Percentiles rank a stretch among this genome's conserved stretches.
phyloP scores from a whole-genome alignment of 257 asterid genomes.

The Handroanthus guayacan region DNA sequence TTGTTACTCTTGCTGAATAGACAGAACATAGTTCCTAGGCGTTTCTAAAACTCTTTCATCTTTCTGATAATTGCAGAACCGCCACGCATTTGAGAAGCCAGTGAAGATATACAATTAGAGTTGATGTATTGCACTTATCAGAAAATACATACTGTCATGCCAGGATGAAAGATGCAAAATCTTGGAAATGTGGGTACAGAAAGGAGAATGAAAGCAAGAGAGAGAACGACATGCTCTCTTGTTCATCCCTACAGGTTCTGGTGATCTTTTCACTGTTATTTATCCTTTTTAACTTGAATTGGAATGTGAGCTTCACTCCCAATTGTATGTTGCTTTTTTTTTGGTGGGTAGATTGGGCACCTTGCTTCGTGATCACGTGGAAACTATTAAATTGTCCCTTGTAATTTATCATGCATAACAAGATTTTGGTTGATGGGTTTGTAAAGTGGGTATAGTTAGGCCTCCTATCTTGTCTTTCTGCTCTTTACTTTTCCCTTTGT shows the following conservation, averaged over 20 bases:
- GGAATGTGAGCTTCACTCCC: slow-evolving; percentile 36
- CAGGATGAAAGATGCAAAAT: slow-evolving; percentile 17
- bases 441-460: slow-evolving; percentile 61
- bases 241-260: slow-evolving; percentile 22
- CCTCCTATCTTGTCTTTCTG: slow-evolving; percentile 6
- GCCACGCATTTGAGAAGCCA: slow-evolving; percentile 87
- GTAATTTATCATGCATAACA: slow-evolving; percentile 40
- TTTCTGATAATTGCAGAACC: slow-evolving; percentile 69
- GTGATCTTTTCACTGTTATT: slow-evolving; percentile 32
- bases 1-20: too few species aligned
- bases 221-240: neutral
- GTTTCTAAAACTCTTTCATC: slow-evolving; percentile 22
- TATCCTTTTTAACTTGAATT: slow-evolving; percentile 27
- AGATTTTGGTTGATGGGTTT: slow-evolving; percentile 53
- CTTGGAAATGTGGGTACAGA: slow-evolving; percentile 22
- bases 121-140: slow-evolving; percentile 23
- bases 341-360: slow-evolving; percentile 30
- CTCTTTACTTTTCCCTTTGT: neutral
- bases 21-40: neutral
- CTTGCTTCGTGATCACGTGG: slow-evolving; percentile 33
- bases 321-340: slow-evolving; percentile 22
- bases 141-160: slow-evolving; percentile 7
- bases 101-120: slow-evolving; percentile 86
- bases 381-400: slow-evolving; percentile 32
- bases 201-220: slow-evolving; percentile 33